A percentile compares a stretch with the other conserved stretches of the same genome.
Conservation (phyloP, 2,329 filamentous ascomycete species). For the Pleoardoris graminearum region DNA sequence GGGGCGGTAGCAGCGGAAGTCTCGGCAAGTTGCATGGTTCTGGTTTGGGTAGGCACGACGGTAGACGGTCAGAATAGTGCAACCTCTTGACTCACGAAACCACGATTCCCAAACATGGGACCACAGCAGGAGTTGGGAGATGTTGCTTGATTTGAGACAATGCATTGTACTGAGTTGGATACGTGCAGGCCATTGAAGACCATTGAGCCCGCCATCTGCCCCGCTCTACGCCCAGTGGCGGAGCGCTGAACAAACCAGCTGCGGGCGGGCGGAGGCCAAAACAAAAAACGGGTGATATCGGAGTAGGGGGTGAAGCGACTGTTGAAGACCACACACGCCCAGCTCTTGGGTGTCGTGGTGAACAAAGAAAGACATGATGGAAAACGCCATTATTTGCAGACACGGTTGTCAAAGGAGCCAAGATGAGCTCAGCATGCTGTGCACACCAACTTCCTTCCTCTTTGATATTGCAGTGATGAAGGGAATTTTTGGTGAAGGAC, state of each 20-base stretch:
- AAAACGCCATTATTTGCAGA: constrained; percentile 9
- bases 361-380: constrained; percentile 22
- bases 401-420: background rate
- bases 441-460: background rate
- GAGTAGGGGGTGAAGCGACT: constrained; percentile 25
- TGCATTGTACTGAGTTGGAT: constrained; percentile 1
- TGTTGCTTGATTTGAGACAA: background rate
- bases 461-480: background rate
- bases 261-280: constrained; percentile 29
- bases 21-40: background rate
- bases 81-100: background rate
- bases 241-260: constrained; percentile 37
- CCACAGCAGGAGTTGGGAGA: background rate
- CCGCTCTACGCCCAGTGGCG: constrained; percentile 31
- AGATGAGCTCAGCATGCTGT: background rate
- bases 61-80: no score
- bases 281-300: constrained; percentile 20
- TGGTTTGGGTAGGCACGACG: constrained; percentile 4
- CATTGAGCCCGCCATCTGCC: constrained; percentile 32
- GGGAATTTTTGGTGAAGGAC: constrained; percentile 5
- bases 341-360: constrained; percentile 42
- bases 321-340: constrained; percentile 35
- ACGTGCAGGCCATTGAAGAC: background rate
- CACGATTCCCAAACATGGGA: background rate
- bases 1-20: background rate